Evolutionary conservation across 23 red algal genomes (phyloP).

Genomic region (Rhodosorus marinus): DNA sequence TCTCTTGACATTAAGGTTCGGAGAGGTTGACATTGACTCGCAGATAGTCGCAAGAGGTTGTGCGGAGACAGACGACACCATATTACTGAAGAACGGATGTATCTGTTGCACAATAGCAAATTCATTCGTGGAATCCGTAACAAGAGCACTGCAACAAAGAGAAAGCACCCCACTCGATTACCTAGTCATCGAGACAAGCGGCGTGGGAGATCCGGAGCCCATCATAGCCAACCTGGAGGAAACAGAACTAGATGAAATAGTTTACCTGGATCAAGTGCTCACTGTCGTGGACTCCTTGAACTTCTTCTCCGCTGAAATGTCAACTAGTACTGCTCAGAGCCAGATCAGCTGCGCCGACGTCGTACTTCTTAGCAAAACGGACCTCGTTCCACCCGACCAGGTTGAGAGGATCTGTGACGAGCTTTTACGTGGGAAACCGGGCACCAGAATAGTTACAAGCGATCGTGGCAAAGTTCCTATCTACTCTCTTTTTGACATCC

Average conservation of each 20-base stretch:
- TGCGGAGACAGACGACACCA: no score
- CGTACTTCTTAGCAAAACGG: conserved; percentile 60
- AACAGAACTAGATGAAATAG: conserved; percentile 24
- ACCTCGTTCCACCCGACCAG: conserved; percentile 12
- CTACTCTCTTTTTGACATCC: not conserved
- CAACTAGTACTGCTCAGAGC: conserved; percentile 11
- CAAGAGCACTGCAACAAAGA: no score
- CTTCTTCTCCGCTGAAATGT: conserved; percentile 14
- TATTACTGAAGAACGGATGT: conserved; percentile 3
- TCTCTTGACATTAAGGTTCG: no score
- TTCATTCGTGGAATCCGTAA: conserved; percentile 25
- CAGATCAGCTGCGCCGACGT: conserved; percentile 73
- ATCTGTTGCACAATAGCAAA: conserved; percentile 6
- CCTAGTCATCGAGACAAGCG: conserved; percentile 70
- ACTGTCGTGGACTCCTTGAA: conserved; percentile 41
- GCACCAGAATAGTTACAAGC: not conserved
- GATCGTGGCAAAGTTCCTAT: not conserved
- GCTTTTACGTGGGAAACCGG: not conserved
- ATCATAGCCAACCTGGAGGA: conserved; percentile 40
- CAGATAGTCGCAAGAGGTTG: no score
- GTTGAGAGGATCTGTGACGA: conserved; percentile 5
- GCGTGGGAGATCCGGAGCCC: conserved; percentile 55
- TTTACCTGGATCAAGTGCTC: conserved; percentile 60
- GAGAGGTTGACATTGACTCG: no score
- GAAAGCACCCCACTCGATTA: conserved; percentile 48